Conservation (phyloP, 371 early-diverging fungal genomes). For the Enterocytospora artemiae region DNA sequence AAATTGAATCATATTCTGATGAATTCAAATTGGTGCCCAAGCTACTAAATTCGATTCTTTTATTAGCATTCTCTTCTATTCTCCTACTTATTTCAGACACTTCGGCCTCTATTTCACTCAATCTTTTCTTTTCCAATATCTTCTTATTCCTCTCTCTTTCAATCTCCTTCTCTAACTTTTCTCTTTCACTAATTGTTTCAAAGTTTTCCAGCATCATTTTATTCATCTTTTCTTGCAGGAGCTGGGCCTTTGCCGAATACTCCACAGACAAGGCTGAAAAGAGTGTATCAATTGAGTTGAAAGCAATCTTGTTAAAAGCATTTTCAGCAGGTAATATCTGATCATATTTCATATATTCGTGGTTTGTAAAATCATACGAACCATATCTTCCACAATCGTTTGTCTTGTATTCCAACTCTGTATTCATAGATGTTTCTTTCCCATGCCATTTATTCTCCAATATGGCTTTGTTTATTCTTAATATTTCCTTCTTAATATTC, state of each 20-base stretch:
- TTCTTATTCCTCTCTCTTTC: slow-evolving; percentile 26
- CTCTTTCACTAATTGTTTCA: slow-evolving; percentile 10
- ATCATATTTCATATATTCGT: background rate
- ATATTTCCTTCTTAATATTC: background rate
- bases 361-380: background rate
- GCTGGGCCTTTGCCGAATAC: slow-evolving; percentile 3
- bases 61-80: background rate
- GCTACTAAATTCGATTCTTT: no score
- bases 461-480: slow-evolving; percentile 5
- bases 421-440: slow-evolving; percentile 9
- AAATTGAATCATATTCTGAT: no score
- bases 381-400: slow-evolving; percentile 7
- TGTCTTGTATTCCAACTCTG: slow-evolving; percentile 8
- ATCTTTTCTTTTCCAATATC: background rate
- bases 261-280: no score
- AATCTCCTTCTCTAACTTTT: slow-evolving; percentile 21
- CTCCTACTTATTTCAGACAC: background rate
- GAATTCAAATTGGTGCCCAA: no score
- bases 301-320: background rate
- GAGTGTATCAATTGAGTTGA: background rate
- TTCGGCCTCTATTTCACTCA: slow-evolving; percentile 5
- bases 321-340: background rate
- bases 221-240: background rate
- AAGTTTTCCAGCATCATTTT: slow-evolving; percentile 9
- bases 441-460: slow-evolving; percentile 13